Base-by-base conservation (phyloP, 2,329 filamentous ascomycete species). In the Amphichorda felina region DNA sequence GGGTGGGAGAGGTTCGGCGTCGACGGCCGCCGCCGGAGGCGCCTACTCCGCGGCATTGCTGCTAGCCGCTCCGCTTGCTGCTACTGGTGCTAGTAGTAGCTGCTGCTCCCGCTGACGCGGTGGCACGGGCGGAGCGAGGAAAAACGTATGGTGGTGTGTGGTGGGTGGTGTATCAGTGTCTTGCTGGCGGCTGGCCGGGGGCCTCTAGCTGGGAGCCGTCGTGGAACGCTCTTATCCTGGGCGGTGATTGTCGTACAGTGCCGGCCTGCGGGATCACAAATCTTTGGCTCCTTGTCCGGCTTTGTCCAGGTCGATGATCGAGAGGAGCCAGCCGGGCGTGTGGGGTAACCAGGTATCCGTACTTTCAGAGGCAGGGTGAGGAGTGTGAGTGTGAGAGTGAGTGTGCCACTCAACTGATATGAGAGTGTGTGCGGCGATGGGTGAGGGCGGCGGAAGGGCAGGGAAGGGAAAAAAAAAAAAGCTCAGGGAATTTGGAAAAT, bases 1-100 rank as follows among this genome's bases (percentile, higher is more conserved):
- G 38, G 18, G 21, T 35, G 32, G 37, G 15, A 56, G 44, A 64
- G 54, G 40, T 60, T 58, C 36, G 63, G 62, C 41, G 61, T 64
- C 28, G 58, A 50, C 37, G 60, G 58, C 43, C 57, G 59, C 49
- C 51, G 50, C 46, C 53, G 47, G 29, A 46, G 33, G 37, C 37
- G 50, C 46, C 56, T 61, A 39, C 45, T 52, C 41, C 46, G 45
- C 27, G 47, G 40, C 56, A 59, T 58, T 14, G 28, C 28, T 15
- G 8, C 11, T 31, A 8, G 34, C 15, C 34, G 21, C 6, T 6
- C 6, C 21, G 21, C 21, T 24, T 6, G 21, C 21, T 10, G 21
- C 6, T 24, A 10, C 21, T 10, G 21, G 21, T 24, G 21, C 21
- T 24, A 29, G 21, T 10, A 10, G 21, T 10, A 24, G 21, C 21